Percentiles rank a stretch among this genome's conserved stretches.
These are phyloP conservation scores for Ganoderma boninense DNA, from an alignment of 1,284 basidiomycete species.

Conservation along the genomic window DNA sequence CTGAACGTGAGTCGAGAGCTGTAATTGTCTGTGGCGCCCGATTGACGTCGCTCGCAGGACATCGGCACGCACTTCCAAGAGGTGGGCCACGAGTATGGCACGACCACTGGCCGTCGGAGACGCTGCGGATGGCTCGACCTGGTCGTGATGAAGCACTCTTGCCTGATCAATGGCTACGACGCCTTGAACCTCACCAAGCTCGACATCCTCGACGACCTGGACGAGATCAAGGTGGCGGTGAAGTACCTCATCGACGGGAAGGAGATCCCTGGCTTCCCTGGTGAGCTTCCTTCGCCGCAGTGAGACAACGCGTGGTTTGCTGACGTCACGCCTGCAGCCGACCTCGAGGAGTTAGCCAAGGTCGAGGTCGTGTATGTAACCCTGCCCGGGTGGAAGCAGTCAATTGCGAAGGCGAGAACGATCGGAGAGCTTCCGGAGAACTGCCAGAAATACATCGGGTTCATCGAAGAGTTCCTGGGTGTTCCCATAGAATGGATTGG, in stretches of 20 bases:
- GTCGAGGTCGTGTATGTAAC: slow-evolving; percentile 93
- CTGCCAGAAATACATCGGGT: slow-evolving; percentile 89
- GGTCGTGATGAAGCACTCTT: slow-evolving; percentile 94
- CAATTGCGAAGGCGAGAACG: slow-evolving; percentile 72
- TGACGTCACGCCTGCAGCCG: slow-evolving; percentile 58
- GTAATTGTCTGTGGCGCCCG: neutral
- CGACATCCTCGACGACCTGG: slow-evolving; percentile 88
- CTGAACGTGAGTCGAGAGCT: slow-evolving; percentile 68
- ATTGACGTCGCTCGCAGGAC: slow-evolving; percentile 54
- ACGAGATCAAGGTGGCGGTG: slow-evolving; percentile 90
- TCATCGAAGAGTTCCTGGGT: slow-evolving; percentile 85
- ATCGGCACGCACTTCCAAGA: slow-evolving; percentile 92
- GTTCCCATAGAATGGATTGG: slow-evolving; percentile 93
- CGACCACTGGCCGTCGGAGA: slow-evolving; percentile 90
- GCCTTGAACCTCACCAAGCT: slow-evolving; percentile 95
- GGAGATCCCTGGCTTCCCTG: slow-evolving; percentile 89
- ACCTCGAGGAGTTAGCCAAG: slow-evolving; percentile 83
- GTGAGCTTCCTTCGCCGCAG: slow-evolving; percentile 49
- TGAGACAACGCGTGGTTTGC: neutral
- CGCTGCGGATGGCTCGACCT: slow-evolving; percentile 98
- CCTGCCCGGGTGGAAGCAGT: slow-evolving; percentile 91
- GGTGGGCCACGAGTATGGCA: slow-evolving; percentile 92
- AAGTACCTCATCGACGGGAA: slow-evolving; percentile 85
- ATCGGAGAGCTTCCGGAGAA: slow-evolving; percentile 89
- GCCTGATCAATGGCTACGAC: slow-evolving; percentile 96